Evolutionary conservation across 177 flowering plant genomes (phyloP), one percentile per base, ranked within the genome.

Genomic region (Telopea speciosissima): DNA sequence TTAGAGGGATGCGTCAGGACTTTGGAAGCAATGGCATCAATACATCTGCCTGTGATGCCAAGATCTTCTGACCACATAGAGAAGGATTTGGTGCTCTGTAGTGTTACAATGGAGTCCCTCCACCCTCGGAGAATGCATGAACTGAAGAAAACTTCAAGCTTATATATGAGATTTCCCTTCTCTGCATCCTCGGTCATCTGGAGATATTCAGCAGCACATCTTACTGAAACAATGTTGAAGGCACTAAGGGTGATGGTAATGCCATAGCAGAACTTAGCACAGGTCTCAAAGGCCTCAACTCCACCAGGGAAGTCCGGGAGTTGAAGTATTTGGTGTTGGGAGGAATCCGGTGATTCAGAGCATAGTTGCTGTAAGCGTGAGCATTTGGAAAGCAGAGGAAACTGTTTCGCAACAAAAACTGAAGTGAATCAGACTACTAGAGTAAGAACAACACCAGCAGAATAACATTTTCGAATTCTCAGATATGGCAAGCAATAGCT

Each of bases 191-290:
- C 99, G 0, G 96, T 87, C 99, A 95, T 95, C 79, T 86, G 86
- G 23, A 95, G 84, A 67, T 87, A 95, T 70, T 95, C 94, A 0
- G 99, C 90, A 1, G 96, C 99, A 62, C 99, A 95, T 40, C 91
- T 79, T 1, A 82, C 86, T 0, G 97, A 72, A 1, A 92, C 94
- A 28, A 95, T 78, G 85, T 92, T 95, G 77, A 81, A 83, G 74
- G 97, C 88, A 71, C 94, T 88, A 68, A 95, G 80, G 19, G 96
- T 92, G 75, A 95, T 85, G 17, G 97, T 89, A 68, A 95, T 95
- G 36, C 97, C 98, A 71, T 94, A 94, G 68, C 98, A 94, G 74
- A 94, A 94, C 78, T 92, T 94, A 8, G 96, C 97, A 67, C 99
- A 94, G n/a, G 84, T 73, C 63, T 95, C 99, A 78, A 95, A 93